Conservation (phyloP, 2,329 filamentous ascomycete genomes). For the Pochonia chlamydosporia region DNA sequence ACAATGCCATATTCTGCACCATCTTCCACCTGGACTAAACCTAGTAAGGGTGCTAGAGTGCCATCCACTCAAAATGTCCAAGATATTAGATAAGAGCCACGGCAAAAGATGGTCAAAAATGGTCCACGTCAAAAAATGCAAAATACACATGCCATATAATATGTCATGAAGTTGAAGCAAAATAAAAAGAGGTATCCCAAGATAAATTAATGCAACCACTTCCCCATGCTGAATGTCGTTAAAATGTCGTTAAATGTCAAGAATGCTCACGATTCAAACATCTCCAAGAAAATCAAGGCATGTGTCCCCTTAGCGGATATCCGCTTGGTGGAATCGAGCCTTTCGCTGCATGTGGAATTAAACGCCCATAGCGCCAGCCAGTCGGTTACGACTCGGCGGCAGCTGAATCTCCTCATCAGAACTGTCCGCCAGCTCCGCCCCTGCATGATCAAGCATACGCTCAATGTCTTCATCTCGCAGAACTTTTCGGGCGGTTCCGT, state of each 20-base stretch:
- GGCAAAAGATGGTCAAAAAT: no score
- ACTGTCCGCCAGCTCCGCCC: slow-evolving; percentile 43
- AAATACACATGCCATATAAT: not conserved
- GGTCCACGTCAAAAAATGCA: not conserved
- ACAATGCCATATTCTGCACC: no score
- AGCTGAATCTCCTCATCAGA: slow-evolving; percentile 54
- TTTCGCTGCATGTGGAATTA: slow-evolving; percentile 5
- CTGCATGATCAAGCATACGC: slow-evolving; percentile 49
- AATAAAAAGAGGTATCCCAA: not conserved
- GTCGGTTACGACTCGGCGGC: slow-evolving; percentile 27
- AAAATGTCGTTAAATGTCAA: not conserved
- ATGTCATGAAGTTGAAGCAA: not conserved
- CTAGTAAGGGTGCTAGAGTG: no score
- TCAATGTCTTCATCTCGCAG: slow-evolving; percentile 53
- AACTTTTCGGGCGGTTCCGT: slow-evolving; percentile 27
- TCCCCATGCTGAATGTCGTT: not conserved
- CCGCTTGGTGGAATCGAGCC: not conserved
- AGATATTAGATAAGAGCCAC: not conserved
- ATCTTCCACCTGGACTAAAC: no score
- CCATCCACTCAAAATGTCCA: not conserved
- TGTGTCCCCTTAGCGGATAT: no score
- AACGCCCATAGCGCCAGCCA: slow-evolving; percentile 22
- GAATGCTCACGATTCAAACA: not conserved
- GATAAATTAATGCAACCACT: not conserved
- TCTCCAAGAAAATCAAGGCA: not conserved